Base-by-base conservation (phyloP, 1,284 basidiomycete species). In the Cutaneotrichosporon cutaneum region DNA sequence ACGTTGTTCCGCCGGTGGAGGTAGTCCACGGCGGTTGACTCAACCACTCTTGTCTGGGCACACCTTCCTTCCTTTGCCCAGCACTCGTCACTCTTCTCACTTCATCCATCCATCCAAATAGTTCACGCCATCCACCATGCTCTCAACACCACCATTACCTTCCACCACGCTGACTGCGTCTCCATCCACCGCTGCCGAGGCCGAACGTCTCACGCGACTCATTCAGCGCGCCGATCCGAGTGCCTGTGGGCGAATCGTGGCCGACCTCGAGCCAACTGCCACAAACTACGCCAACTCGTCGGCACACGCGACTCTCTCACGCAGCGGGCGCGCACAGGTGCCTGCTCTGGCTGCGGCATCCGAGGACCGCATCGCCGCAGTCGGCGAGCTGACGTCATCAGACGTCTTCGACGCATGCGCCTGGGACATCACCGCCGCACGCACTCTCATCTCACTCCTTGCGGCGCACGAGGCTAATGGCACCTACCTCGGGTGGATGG, bases 1-100 rank as follows among this genome's bases (percentile, higher is more conserved):
- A 30, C 30, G 4, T 36, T 36, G 10, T 4, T 13, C 35, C 16
- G 35, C n/a, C 32, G 16, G 48, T 51, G 48, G 48, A 51, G 48
- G 48, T 51, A 27, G 48, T 51, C 48, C 48, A 51, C 26, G 5
- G 2, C 48, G 26, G 48, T 51, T 51, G 48, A 51, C 26, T 51
- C 48, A 51, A 51, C 48, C 48, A 8, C 7, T 27, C n/a, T n/a
- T n/a, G n/a, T n/a, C n/a, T n/a, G n/a, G n/a, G n/a, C n/a, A n/a
- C n/a, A n/a, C 26, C 18, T 7, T 9, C 27, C 24, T 13, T 14
- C 3, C 10, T 6, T 14, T 18, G 10, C 3, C 14, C 26, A 50
- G 10, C 24, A n/a, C 9, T 47, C 2, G 10, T 48, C 11, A 1
- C n/a, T 45, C 22, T 18, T 16, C 8, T 48, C 22, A 26, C 47